phyloP scores from a whole-genome alignment of 1,139 yeast genomes.

The Debaryomycetaceae sp. region DNA sequence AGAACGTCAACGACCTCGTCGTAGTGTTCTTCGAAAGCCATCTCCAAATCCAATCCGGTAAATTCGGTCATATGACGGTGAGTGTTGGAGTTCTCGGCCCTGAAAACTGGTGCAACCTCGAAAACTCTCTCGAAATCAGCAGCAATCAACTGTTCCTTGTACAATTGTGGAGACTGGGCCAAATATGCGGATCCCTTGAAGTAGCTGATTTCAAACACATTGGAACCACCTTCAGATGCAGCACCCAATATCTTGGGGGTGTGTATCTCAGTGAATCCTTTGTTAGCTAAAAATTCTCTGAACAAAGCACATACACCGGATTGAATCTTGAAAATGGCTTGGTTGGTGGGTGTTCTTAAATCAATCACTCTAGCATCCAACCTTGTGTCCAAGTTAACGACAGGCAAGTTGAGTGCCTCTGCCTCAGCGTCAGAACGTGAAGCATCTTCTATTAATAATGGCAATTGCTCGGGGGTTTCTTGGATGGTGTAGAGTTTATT shows the following conservation, averaged over 20 bases:
- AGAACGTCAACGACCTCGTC: conserved; percentile 88
- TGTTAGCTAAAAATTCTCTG: conserved; percentile 74
- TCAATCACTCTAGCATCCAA: conserved; percentile 94
- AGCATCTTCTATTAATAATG: conserved; percentile 94
- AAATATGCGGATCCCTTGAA: conserved; percentile 90
- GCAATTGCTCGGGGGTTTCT: conserved; percentile 90
- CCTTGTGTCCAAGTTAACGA: conserved; percentile 94
- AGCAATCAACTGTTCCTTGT: conserved; percentile 96
- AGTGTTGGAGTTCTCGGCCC: conserved; percentile 98
- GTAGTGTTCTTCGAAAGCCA: conserved; percentile 97
- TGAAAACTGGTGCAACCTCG: conserved; percentile 96
- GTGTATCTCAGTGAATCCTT: conserved; percentile 84
- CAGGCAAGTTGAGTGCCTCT: conserved; percentile 85
- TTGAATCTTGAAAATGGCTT: conserved; percentile 93
- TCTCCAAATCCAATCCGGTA: conserved; percentile 94
- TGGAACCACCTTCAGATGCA: conserved; percentile 97
- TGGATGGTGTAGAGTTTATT: conserved; percentile 71
- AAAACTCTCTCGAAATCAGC: conserved; percentile 95
- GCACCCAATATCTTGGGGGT: conserved; percentile 95
- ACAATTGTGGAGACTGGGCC: conserved; percentile 97
- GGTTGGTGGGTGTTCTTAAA: conserved; percentile 93
- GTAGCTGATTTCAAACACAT: conserved; percentile 89
- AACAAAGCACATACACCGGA: conserved; percentile 85
- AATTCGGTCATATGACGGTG: conserved; percentile 99
- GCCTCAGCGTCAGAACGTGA: conserved; percentile 94